Conservation (phyloP, 768 basidiomycete species). For the Mrakia blollopis region DNA sequence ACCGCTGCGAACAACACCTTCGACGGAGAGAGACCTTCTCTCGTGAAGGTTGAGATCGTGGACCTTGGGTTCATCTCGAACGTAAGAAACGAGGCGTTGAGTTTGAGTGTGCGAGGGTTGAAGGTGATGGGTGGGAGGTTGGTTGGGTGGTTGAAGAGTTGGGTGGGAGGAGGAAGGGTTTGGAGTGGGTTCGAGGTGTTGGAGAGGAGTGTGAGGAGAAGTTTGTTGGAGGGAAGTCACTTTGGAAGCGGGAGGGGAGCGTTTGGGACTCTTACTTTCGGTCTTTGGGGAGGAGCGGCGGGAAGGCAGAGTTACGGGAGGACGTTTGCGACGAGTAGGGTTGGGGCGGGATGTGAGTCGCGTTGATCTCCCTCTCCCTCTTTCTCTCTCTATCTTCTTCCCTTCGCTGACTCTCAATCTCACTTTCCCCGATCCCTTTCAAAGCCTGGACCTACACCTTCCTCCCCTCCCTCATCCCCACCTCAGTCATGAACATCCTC, state of each 20-base stretch:
- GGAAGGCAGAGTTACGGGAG: background rate
- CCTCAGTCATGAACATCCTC: background rate
- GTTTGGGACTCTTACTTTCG: background rate
- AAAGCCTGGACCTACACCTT: constrained; percentile 7
- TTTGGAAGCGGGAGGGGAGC: background rate
- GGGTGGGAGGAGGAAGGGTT: constrained; percentile 4
- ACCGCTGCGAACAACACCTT: background rate
- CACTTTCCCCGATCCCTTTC: no score
- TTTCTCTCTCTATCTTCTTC: background rate
- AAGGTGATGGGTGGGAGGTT: background rate
- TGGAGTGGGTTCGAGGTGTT: constrained; percentile 11
- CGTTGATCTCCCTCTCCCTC: no score
- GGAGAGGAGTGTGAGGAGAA: background rate
- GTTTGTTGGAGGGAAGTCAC: background rate
- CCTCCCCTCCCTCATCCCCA: constrained; percentile 14
- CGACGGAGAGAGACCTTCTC: background rate
- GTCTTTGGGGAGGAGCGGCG: background rate
- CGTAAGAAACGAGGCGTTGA: background rate
- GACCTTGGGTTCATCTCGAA: constrained; percentile 18
- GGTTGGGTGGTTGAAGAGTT: background rate
- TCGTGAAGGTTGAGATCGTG: constrained; percentile 22
- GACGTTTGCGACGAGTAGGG: background rate
- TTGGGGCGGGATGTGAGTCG: constrained; percentile 12
- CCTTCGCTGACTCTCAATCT: background rate
- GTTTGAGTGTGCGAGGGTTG: background rate